Base-by-base conservation (phyloP, 2,329 filamentous ascomycete species). In the Cladosporium austrohemisphaericum region DNA sequence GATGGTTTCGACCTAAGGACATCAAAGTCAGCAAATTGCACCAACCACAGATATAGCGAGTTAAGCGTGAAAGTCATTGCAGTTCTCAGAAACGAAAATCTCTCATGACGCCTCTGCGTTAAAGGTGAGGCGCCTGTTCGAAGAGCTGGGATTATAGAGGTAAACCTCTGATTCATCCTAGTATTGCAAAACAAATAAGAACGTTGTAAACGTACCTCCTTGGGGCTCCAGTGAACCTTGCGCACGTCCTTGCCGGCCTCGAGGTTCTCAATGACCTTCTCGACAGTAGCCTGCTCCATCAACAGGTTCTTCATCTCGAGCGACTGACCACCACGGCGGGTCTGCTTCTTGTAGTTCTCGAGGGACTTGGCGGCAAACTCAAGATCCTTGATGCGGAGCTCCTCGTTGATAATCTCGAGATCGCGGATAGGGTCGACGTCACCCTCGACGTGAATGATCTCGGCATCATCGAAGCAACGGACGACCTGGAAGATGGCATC, bases 71-170 rank as follows among this genome's bases (percentile, higher is more conserved):
- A 18, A 36, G 38, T 45, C 18, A 37, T n/a, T 33, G 36, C 25
- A 20, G 29, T 16, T 37, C 59, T 68, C 65, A 68, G 66, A 64
- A 57, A 55, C 78, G 79, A 81, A 75, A 77, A 87, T 78, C 85
- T 96, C 90, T 94, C 92, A 96, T 73, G 68, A 83, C 81, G 77
- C 78, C 86, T 88, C 86, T 77, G 83, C 88, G 76, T 79, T 80
- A 82, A 29, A 22, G 19, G 4, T 38, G 44, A 47, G 44, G 44
- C 13, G 25, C 44, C 44, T 19, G 35, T 85, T 97, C 92, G 85
- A 95, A 86, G 93, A 98, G 93, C 93, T 98, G 93, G 93, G 93
- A 88, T 95, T 91, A 79, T 90, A 86, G 86, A 91, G 89, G 88
- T 80, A 77, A 80, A 84, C 88, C 90, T 93, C 86, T 95, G 95